Percentiles rank a stretch among this genome's conserved stretches.
Evolutionary conservation across 192 early-diverging fungal species (phyloP).

Genomic region (Phlyctochytrium planicorne): DNA sequence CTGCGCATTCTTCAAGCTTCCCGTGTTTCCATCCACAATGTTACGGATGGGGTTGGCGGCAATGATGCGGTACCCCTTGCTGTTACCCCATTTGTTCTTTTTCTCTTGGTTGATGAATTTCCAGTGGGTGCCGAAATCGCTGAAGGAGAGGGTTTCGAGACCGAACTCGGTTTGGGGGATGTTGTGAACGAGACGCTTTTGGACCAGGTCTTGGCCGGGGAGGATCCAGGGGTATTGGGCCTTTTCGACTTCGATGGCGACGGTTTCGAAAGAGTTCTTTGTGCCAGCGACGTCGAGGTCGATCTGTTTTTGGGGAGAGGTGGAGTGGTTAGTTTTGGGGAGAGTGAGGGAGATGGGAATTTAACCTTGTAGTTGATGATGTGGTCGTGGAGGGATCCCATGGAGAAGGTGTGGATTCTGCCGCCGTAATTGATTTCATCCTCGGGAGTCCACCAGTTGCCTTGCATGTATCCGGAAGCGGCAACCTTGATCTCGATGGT

Average conservation of each 20-base stretch:
- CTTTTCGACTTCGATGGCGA: background rate
- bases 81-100: slow-evolving; percentile 11
- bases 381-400: slow-evolving; percentile 24
- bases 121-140: background rate
- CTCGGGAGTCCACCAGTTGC: slow-evolving; percentile 8
- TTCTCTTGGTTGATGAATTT: slow-evolving; percentile 9
- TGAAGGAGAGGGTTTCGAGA: background rate
- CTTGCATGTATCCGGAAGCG: slow-evolving; percentile 20
- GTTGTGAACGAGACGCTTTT: background rate
- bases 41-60: background rate
- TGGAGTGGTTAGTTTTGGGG: background rate
- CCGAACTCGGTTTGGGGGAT: background rate
- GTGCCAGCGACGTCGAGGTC: background rate
- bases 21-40: background rate
- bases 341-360: too few relatives aligned
- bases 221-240: background rate
- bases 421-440: slow-evolving; percentile 11
- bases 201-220: background rate
- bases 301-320: too few relatives aligned
- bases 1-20: slow-evolving; percentile 8
- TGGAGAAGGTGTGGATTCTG: slow-evolving; percentile 6
- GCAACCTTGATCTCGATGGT: slow-evolving; percentile 21
- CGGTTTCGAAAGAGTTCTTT: background rate
- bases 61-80: slow-evolving; percentile 17
- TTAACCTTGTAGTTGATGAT: slow-evolving; percentile 18